Base-by-base conservation (phyloP, 805 yeast species). In the Wickerhamiella brachini region DNA sequence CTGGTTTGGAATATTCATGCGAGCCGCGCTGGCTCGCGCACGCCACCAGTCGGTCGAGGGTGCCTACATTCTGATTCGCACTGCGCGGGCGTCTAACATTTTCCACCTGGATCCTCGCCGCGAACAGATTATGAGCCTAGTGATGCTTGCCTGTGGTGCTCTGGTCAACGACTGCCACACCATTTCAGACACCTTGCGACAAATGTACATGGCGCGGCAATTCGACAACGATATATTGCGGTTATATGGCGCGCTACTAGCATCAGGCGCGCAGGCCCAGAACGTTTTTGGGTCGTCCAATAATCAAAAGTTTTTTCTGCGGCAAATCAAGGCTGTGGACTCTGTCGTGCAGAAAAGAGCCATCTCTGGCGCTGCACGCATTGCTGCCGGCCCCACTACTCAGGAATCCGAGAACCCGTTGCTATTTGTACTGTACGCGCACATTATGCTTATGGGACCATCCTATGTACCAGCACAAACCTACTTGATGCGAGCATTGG, bases 271-370 rank as follows among this genome's bases (percentile, higher is more conserved):
- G 26, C 68, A 68, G 5, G 76, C 84, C 1, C 68, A 77, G 59
- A 82, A 78, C 13, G 71, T 76, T 17, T 78, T 83, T 61, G 81
- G 85, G 48, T 81, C 83, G 47, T 80, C 86, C 37, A 85, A 86
- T 54, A 90, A 86, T 61, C 97, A 90, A 60, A 93, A 93, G 64
- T 90, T 80, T 62, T 81, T 90, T 55, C 68, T 93, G 54, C 78
- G 98, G 57, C 97, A 89, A 59, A 71, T 90, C 56, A 93, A 90
- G 62, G 94, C 95, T 0, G 80, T 78, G 63, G 98, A 93, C 63
- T 77, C 93, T 2, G 60, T 83, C 15, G 73, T 79, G 29, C 71
- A 69, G 9, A 66, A 71, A 9, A 75, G 73, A 44, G 72, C 73
- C 12, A 77, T 87, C 18, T 68, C 77, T 1, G 97, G 97, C 0